Evolutionary conservation across 345 rosid species (phyloP), one percentile per base, ranked within the genome.

Genomic region (Populus nigra): DNA sequence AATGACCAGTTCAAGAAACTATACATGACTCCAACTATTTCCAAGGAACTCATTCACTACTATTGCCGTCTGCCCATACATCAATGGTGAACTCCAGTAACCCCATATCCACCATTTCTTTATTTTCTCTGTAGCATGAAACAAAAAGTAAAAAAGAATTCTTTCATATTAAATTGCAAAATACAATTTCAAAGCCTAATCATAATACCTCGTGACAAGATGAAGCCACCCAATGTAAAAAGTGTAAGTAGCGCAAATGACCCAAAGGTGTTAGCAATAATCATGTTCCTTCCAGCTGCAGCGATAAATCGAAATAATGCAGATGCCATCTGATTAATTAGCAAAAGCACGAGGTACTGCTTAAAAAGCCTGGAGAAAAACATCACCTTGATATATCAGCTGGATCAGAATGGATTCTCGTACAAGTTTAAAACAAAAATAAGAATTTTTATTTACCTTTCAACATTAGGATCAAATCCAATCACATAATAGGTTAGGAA

Each of bases 101-200:
- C 87, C 96, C 97, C 98, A 92, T 38, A 88, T 86, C 98, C 97
- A 91, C 98, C 97, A 92, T 74, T 87, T 89, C 80, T 94, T 92
- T 2, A 94, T 76, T 63, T 89, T 72, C 13, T 92, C 98, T 94
- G 84, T 61, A 10, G 25, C 35, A 20, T 50, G 22, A 57, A 33
- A 63, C 17, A 25, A 12, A 25, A 55, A 23, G 27, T 5, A 20
- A 7, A 7, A 13, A 67, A 36, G 8, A 18, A 55, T 35, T n/a
- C 6, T 43, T 65, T 59, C 59, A 38, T 45, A 22, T 61, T 72
- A 36, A 22, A 53, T 23, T 4, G 59, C 59, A 49, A 61, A 71
- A 4, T 8, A 11, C 0, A 23, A 22, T 20, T 2, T 39, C 23
- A 17, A 36, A 50, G 38, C 50, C 17, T 0, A 61, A 81, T 50